Evolutionary conservation across 805 yeast species (phyloP).

Genomic region (Suhomyces sp.): DNA sequence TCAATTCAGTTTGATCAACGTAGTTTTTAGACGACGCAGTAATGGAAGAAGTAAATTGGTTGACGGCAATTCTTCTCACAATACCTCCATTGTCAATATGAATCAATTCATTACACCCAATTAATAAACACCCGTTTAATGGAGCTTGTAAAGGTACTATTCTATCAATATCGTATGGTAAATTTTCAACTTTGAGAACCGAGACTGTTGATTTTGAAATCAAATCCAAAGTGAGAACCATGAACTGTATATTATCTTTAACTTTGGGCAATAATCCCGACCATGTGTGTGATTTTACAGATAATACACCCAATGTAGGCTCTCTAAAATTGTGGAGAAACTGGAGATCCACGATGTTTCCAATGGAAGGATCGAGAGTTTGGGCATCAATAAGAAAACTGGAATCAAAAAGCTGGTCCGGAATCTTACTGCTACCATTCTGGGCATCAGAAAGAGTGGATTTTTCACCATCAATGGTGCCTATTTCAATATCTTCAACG

Average conservation of each 20-base stretch:
- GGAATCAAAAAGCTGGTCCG: constrained; percentile 38
- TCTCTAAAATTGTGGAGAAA: constrained; percentile 75
- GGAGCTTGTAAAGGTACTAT: constrained; percentile 66
- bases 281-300: constrained; percentile 63
- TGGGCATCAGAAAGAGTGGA: neutral
- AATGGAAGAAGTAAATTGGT: constrained; percentile 46
- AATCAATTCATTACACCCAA: constrained; percentile 76
- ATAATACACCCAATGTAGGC: constrained; percentile 75
- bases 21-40: constrained; percentile 37
- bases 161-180: constrained; percentile 74
- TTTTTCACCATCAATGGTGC: constrained; percentile 11
- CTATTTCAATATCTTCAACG: constrained; percentile 36
- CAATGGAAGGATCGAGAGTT: constrained; percentile 55
- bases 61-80: constrained; percentile 59
- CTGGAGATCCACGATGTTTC: constrained; percentile 66
- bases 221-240: constrained; percentile 69
- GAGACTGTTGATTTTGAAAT: constrained; percentile 58
- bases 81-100: constrained; percentile 82
- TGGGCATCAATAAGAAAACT: constrained; percentile 62
- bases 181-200: constrained; percentile 58
- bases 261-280: constrained; percentile 64
- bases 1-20: constrained; percentile 49
- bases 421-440: no score
- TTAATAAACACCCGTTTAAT: constrained; percentile 61
- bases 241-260: constrained; percentile 61